Percentiles rank a stretch among this genome's conserved stretches.
Conservation (phyloP, 768 basidiomycete genomes). For the Hemileccinum impolitum region DNA sequence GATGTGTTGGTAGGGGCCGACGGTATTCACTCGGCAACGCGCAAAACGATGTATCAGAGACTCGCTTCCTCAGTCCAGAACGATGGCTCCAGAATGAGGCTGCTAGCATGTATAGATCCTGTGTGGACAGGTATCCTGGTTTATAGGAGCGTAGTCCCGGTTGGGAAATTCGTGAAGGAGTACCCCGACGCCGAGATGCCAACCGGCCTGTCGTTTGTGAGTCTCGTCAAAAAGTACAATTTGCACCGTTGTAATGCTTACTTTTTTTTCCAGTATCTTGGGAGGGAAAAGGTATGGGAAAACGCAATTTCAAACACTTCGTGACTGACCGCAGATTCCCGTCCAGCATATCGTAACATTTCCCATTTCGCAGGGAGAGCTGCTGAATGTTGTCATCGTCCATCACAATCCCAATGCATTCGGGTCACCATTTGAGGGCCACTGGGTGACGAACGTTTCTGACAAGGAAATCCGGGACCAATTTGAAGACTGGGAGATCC, state of each 20-base stretch:
- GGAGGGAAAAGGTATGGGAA: slow-evolving; percentile 15
- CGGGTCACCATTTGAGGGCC: slow-evolving; percentile 31
- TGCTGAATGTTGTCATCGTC: slow-evolving; percentile 37
- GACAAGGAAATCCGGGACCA: slow-evolving; percentile 30
- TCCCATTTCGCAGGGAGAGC: slow-evolving; percentile 35
- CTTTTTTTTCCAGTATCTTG: slow-evolving; percentile 17
- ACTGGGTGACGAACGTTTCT: slow-evolving; percentile 27
- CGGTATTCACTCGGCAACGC: slow-evolving; percentile 38
- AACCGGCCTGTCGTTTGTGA: slow-evolving; percentile 24
- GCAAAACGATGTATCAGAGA: slow-evolving; percentile 24
- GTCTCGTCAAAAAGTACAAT: background rate
- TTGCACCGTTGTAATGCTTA: background rate
- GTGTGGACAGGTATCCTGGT: slow-evolving; percentile 38
- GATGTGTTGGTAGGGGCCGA: slow-evolving; percentile 44
- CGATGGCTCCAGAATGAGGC: slow-evolving; percentile 2
- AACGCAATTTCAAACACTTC: background rate
- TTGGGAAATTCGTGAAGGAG: slow-evolving; percentile 24
- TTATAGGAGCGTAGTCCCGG: slow-evolving; percentile 37
- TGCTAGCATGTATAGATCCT: slow-evolving; percentile 29
- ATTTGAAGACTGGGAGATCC: slow-evolving; percentile 27
- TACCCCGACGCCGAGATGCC: slow-evolving; percentile 28
- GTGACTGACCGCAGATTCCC: background rate
- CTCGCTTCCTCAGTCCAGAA: slow-evolving; percentile 9
- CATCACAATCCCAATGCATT: slow-evolving; percentile 24
- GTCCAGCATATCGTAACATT: slow-evolving; percentile 40